Evolutionary conservation across 1,284 basidiomycete species (phyloP).

Genomic region (Cutaneotrichosporon daszewskae): DNA sequence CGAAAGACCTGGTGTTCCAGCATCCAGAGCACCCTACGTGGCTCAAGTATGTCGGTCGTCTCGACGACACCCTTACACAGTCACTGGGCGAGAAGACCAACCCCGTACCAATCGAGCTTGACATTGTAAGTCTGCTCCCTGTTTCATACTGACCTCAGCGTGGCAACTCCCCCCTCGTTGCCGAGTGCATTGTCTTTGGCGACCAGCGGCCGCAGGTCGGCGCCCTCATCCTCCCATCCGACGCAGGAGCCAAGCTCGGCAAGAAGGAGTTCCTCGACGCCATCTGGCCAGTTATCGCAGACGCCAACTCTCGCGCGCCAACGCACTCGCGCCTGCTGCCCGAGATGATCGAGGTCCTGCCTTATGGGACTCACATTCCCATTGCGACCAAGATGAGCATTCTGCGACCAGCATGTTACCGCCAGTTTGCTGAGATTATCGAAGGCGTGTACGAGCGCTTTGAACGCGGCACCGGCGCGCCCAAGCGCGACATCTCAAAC

Average conservation of each 20-base stretch:
- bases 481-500: conserved; percentile 39
- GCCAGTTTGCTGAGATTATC: conserved; percentile 53
- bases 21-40: conserved; percentile 49
- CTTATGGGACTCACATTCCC: conserved; percentile 45
- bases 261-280: conserved; percentile 44
- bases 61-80: conserved; percentile 56
- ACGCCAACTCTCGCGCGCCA: conserved; percentile 54
- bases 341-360: conserved; percentile 54
- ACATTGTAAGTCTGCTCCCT: no score
- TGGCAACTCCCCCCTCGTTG: conserved; percentile 49
- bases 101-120: conserved; percentile 49
- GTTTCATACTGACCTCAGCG: conserved; percentile 23
- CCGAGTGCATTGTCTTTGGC: conserved; percentile 58
- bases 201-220: conserved; percentile 55
- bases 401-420: conserved; percentile 49
- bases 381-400: conserved; percentile 46
- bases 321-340: conserved; percentile 54
- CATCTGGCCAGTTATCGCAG: conserved; percentile 53
- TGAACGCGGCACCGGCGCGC: conserved; percentile 47
- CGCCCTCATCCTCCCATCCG: conserved; percentile 56
- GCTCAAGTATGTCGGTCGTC: conserved; percentile 57
- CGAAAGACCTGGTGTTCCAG: conserved; percentile 56
- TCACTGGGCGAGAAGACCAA: conserved; percentile 57
- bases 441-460: conserved; percentile 52
- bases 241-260: conserved; percentile 47